phyloP scores from a whole-genome alignment of 163 green algal species.

The Chlamydomonas reinhardtii region DNA sequence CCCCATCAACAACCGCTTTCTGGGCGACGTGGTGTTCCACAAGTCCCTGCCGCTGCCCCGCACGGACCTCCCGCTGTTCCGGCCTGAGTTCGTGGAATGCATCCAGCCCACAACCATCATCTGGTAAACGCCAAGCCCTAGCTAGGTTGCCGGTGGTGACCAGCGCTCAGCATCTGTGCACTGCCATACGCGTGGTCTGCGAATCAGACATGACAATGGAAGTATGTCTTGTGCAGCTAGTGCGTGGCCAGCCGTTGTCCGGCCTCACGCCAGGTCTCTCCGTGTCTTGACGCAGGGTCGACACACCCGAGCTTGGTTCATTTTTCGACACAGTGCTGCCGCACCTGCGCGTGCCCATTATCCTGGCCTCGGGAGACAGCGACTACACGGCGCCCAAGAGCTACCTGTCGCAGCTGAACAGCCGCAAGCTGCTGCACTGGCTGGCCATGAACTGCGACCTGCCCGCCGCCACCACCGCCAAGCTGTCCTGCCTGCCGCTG shows the following conservation, averaged over 20 bases:
- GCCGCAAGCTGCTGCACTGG: background rate
- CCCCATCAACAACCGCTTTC: background rate
- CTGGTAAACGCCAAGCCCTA: background rate
- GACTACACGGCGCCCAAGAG: background rate
- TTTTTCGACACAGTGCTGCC: background rate
- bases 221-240: too few relatives aligned
- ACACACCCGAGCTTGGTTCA: background rate
- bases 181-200: too few relatives aligned
- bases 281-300: too few relatives aligned
- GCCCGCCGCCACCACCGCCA: background rate
- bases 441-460: slow-evolving; percentile 9
- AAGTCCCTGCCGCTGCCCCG: background rate
- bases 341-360: background rate
- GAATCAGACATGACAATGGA: too few relatives aligned
- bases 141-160: too few relatives aligned
- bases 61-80: background rate
- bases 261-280: too few relatives aligned
- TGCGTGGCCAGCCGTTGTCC: too few relatives aligned
- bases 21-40: background rate
- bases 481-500: slow-evolving; percentile 7
- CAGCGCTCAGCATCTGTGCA: too few relatives aligned
- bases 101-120: background rate
- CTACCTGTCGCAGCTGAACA: background rate
- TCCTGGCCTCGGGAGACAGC: background rate
- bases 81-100: background rate